Percentiles rank a stretch among this genome's conserved stretches.
phyloP scores from a whole-genome alignment of 306 rosid genomes.

The Calophaca sinica region DNA sequence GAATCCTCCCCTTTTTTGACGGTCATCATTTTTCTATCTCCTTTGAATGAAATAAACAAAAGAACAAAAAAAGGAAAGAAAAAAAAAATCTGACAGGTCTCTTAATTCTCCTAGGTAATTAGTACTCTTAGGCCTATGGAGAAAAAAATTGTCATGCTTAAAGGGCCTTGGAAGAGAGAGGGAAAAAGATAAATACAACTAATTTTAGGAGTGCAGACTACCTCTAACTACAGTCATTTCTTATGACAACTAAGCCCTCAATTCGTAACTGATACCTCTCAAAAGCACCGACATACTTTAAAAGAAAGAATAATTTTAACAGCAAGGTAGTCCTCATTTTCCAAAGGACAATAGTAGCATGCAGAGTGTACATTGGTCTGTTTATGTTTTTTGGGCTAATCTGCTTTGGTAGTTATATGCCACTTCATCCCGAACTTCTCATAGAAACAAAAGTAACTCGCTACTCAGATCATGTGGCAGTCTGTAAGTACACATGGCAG shows the following conservation, averaged over 20 bases:
- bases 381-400: background rate
- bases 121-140: too few species aligned
- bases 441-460: background rate
- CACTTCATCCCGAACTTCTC: constrained; percentile 11
- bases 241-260: background rate
- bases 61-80: too few species aligned
- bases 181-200: background rate
- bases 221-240: background rate
- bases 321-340: too few species aligned
- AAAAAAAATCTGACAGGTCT: too few species aligned
- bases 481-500: background rate
- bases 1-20: too few species aligned
- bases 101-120: too few species aligned
- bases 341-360: background rate
- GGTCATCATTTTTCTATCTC: too few species aligned
- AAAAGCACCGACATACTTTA: background rate
- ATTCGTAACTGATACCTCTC: background rate
- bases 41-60: too few species aligned
- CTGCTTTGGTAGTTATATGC: background rate
- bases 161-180: too few species aligned
- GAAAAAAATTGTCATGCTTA: too few species aligned
- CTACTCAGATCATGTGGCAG: constrained; percentile 22
- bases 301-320: background rate
- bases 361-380: constrained; percentile 3
- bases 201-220: background rate